phyloP scores from a whole-genome alignment of 208 protist genomes.

The Acanthamoeba royreba region DNA sequence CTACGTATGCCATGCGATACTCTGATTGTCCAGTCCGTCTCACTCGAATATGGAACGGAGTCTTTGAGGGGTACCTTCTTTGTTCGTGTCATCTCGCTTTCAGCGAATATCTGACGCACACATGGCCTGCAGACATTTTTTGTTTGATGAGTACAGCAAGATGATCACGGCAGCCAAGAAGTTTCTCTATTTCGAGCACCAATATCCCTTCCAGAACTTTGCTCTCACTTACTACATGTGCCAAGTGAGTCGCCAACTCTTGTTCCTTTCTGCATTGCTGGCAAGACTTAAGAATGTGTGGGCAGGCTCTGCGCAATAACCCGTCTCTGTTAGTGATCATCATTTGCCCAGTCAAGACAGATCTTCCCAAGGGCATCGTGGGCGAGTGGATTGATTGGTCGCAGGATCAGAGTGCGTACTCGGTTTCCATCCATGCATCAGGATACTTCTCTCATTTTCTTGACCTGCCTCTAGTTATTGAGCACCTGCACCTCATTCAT shows the following conservation, averaged over 20 bases:
- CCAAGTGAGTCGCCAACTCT: not conserved
- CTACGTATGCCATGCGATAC: not conserved
- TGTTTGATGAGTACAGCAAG: constrained; percentile 71
- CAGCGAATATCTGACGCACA: too few relatives aligned
- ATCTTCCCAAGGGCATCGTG: constrained; percentile 69
- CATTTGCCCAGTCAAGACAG: constrained; percentile 64
- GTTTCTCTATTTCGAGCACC: constrained; percentile 71
- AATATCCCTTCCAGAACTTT: constrained; percentile 76
- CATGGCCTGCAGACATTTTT: constrained; percentile 2
- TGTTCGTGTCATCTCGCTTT: too few relatives aligned
- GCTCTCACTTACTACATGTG: constrained; percentile 72
- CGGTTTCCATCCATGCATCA: not conserved
- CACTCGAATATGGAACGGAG: constrained; percentile 66
- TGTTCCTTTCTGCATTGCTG: not conserved
- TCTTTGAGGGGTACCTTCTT: constrained; percentile 61
- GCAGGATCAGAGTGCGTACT: constrained; percentile 66
- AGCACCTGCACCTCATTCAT: constrained; percentile 68
- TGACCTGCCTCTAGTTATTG: constrained; percentile 46
- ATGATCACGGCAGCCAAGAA: constrained; percentile 67
- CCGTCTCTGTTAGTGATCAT: constrained; percentile 62
- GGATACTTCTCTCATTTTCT: not conserved
- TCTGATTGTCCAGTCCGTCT: not conserved
- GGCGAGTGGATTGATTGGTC: constrained; percentile 68
- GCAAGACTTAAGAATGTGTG: not conserved
- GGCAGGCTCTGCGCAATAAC: constrained; percentile 57